phyloP scores from a whole-genome alignment of 2,329 filamentous ascomycete species.

The Alternaria panax region DNA sequence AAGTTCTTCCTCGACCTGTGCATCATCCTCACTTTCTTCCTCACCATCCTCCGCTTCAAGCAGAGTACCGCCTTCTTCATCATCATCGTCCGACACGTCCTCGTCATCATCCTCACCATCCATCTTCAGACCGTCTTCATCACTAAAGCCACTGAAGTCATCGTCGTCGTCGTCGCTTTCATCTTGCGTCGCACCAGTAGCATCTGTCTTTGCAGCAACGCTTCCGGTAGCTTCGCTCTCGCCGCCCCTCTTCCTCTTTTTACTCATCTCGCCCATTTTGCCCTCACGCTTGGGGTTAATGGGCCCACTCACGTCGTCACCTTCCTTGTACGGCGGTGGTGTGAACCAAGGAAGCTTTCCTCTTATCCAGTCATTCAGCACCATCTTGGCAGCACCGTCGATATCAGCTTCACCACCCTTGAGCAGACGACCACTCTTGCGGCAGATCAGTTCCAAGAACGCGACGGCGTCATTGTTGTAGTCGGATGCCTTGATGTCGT shows the following conservation, averaged over 20 bases:
- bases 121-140: conserved; percentile 29
- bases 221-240: conserved; percentile 41
- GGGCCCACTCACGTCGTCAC: conserved; percentile 25
- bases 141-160: conserved; percentile 47
- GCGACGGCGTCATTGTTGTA: conserved; percentile 76
- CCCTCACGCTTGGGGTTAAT: conserved; percentile 72
- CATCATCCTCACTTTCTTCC: conserved; percentile 39
- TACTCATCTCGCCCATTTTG: conserved; percentile 81
- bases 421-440: conserved; percentile 84
- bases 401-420: conserved; percentile 95
- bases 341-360: conserved; percentile 98
- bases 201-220: conserved; percentile 27
- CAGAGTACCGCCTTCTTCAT: conserved; percentile 24
- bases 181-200: conserved; percentile 19
- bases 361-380: conserved; percentile 92
- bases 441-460: conserved; percentile 85
- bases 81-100: conserved; percentile 29
- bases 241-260: conserved; percentile 71
- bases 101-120: conserved; percentile 33
- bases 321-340: conserved; percentile 68
- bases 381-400: conserved; percentile 95
- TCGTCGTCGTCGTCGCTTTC: conserved; percentile 32
- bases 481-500: conserved; percentile 80
- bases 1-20: conserved; percentile 43
- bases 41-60: conserved; percentile 23